These are phyloP conservation scores for Capsella rubella DNA, from an alignment of 441 rosid species.

Conservation along the genomic window DNA sequence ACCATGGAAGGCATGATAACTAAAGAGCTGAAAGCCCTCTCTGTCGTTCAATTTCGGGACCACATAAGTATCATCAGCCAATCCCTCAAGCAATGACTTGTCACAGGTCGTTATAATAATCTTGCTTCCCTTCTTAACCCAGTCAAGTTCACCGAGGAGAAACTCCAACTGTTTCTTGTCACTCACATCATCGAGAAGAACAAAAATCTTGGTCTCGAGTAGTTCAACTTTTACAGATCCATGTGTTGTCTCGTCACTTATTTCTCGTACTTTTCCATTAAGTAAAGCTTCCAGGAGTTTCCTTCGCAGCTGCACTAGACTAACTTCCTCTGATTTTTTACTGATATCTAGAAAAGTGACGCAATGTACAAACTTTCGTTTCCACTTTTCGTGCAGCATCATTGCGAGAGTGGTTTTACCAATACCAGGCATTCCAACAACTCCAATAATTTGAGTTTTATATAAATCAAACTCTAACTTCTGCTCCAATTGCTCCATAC, in stretches of 20 bases:
- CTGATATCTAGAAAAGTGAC: background rate
- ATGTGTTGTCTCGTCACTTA: background rate
- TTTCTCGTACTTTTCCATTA: background rate
- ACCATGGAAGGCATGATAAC: background rate
- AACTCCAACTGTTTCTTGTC: constrained; percentile 16
- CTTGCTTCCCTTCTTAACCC: constrained; percentile 35
- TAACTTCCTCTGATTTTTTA: background rate
- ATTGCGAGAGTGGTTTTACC: constrained; percentile 20
- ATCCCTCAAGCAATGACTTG: constrained; percentile 7
- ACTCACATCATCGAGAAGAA: constrained; percentile 27
- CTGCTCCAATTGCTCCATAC: constrained; percentile 11
- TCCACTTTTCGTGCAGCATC: constrained; percentile 1
- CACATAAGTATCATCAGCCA: constrained; percentile 8
- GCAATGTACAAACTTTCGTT: background rate
- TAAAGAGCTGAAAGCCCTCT: constrained; percentile 12
- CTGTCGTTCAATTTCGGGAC: background rate
- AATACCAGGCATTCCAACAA: constrained; percentile 15
- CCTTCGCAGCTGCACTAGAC: background rate
- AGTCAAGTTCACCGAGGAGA: constrained; percentile 5
- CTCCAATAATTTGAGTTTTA: constrained; percentile 9
- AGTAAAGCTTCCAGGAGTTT: constrained; percentile 2
- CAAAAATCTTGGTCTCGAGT: background rate
- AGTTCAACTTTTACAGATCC: background rate
- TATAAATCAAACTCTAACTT: background rate
- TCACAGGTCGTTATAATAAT: constrained; percentile 29